Base-by-base conservation (phyloP, 768 basidiomycete species). In the Lentinula boryana region DNA sequence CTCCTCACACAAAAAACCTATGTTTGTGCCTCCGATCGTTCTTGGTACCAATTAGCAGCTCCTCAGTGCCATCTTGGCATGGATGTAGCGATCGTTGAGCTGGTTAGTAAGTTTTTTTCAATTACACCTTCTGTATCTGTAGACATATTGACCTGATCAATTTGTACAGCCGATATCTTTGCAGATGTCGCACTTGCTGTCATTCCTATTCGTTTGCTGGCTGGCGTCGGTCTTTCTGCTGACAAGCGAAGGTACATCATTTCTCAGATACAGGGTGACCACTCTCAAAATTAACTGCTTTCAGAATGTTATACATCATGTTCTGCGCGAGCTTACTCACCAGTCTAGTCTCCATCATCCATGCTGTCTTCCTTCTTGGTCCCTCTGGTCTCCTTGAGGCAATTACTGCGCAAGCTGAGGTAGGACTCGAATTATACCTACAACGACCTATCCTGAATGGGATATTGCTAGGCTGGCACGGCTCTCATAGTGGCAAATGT, bases 341-440 rank as follows among this genome's bases (percentile, higher is more conserved):
- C 43, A 63, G 33, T n/a, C 21, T 50, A n/a, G 58, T 53, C 33
- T 63, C 62, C 18, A 33, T 60, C 31, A 49, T 62, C 8, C 61
- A 62, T 31, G 61, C 61, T 12, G 56, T 58, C 33, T 62, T 49
- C 36, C 12, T 62, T n/a, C 56, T 62, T 16, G 61, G 61, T 15
- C 61, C 61, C 18, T 43, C 61, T 12, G 61, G 61, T 31, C 32
- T 62, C 10, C 32, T 58, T 15, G 61, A 62, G 49, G 61, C 56
- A 15, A 58, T 62, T 2, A 59, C 57, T 16, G 61, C 61, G 4
- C 56, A 62, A 48, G 57, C 57, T 27, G 61, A 62, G 58, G 61
- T 62, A 13, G 32, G 57, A 9, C 15, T 46, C 2, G 5, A 15
- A 4, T 18, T 9, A 27, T 31, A 41, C 35, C 12, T 32, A 32